phyloP scores from a whole-genome alignment of 129 eudicot genomes.

The Logfia minima region DNA sequence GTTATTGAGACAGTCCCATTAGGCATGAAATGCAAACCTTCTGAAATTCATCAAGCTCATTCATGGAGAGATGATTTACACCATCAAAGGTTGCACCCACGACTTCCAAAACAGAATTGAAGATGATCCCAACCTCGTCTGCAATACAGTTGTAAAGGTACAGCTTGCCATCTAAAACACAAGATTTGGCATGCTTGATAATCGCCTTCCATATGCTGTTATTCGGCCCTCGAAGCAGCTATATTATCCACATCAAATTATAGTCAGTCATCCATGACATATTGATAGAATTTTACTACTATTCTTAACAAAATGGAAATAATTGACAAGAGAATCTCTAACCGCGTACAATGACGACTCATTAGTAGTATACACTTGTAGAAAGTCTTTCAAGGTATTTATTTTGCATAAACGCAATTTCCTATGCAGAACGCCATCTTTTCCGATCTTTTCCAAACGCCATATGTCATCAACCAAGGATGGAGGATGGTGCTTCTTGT shows the following conservation, averaged over 20 bases:
- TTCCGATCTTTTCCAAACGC: slow-evolving; percentile 78
- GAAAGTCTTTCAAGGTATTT: slow-evolving; percentile 50
- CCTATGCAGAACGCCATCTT: slow-evolving; percentile 54
- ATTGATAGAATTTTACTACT: not conserved
- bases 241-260: slow-evolving; percentile 19
- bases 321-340: slow-evolving; percentile 23
- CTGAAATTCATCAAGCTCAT: slow-evolving; percentile 45
- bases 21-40: slow-evolving; percentile 47
- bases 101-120: slow-evolving; percentile 57
- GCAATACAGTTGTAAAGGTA: slow-evolving; percentile 40
- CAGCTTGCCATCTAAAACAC: slow-evolving; percentile 49
- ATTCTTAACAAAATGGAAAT: not conserved
- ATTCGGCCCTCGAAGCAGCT: slow-evolving; percentile 61
- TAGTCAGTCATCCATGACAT: slow-evolving; percentile 3
- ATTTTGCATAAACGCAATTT: slow-evolving; percentile 34
- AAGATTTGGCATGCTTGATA: slow-evolving; percentile 53
- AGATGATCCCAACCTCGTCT: slow-evolving; percentile 42
- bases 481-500: slow-evolving; percentile 74
- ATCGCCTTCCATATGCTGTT: slow-evolving; percentile 60
- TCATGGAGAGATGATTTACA: slow-evolving; percentile 40
- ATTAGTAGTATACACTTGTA: slow-evolving; percentile 46
- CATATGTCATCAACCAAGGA: slow-evolving; percentile 59
- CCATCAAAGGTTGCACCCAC: slow-evolving; percentile 68
- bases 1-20: not conserved
- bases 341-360: slow-evolving; percentile 44